A percentile compares a stretch with the other conserved stretches of the same genome.
Conservation (phyloP, 352 stramenopile genomes). For the Phytophthora chlamydospora region DNA sequence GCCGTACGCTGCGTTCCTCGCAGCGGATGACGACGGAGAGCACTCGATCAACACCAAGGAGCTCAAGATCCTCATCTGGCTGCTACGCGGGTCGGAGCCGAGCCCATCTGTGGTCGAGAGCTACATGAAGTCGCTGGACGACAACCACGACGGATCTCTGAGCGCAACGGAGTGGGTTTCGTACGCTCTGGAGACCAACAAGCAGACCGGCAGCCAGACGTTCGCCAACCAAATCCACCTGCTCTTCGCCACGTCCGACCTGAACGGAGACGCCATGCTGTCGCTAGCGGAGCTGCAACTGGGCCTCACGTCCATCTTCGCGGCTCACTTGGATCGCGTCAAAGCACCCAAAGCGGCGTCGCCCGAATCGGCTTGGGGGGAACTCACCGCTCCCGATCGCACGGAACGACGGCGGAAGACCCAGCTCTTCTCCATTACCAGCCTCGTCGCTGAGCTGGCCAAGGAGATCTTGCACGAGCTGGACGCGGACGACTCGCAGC, state of each 20-base stretch:
- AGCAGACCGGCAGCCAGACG: slow-evolving; percentile 41
- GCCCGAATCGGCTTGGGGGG: slow-evolving; percentile 29
- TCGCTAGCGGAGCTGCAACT: slow-evolving; percentile 57
- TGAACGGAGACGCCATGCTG: slow-evolving; percentile 62
- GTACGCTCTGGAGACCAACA: slow-evolving; percentile 63
- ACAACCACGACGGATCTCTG: slow-evolving; percentile 52
- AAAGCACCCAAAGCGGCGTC: slow-evolving; percentile 11
- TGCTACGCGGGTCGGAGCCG: slow-evolving; percentile 73
- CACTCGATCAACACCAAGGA: slow-evolving; percentile 62
- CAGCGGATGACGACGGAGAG: slow-evolving; percentile 65
- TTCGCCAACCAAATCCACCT: slow-evolving; percentile 63
- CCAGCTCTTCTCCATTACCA: slow-evolving; percentile 39
- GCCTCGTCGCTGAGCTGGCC: slow-evolving; percentile 49
- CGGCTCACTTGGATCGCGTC: slow-evolving; percentile 23
- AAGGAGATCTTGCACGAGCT: slow-evolving; percentile 65
- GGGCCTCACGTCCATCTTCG: slow-evolving; percentile 51
- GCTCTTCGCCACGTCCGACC: slow-evolving; percentile 57
- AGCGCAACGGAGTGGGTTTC: slow-evolving; percentile 73
- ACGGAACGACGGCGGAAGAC: slow-evolving; percentile 29
- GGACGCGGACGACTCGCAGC: slow-evolving; percentile 60
- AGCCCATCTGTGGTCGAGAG: slow-evolving; percentile 36
- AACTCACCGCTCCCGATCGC: slow-evolving; percentile 20
- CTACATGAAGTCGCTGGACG: slow-evolving; percentile 72
- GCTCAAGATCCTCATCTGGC: slow-evolving; percentile 67
- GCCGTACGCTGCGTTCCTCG: slow-evolving; percentile 66